Conservation (phyloP, 306 rosid genomes). For the Vigna trinervia region DNA sequence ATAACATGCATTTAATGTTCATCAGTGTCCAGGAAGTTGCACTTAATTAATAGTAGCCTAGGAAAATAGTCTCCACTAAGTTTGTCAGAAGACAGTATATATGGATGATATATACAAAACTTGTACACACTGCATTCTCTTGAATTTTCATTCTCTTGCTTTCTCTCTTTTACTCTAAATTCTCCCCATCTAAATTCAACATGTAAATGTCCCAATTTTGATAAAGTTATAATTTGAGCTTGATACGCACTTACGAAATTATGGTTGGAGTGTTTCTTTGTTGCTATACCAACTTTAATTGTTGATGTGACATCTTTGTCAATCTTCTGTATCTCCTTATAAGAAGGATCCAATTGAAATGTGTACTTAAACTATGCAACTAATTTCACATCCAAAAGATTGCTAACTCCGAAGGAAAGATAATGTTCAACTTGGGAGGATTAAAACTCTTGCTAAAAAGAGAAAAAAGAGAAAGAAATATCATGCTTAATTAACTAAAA, state of each 20-base stretch:
- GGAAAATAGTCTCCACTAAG: conserved; percentile 15
- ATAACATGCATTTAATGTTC: not conserved
- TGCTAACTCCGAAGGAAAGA: not conserved
- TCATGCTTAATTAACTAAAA: not conserved
- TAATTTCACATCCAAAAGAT: not conserved
- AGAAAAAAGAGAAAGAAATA: not conserved
- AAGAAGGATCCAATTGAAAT: not conserved
- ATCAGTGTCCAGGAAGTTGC: not conserved
- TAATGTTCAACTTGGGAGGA: not conserved
- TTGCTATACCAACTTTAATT: not conserved
- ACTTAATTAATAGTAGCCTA: not conserved
- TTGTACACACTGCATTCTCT: not conserved
- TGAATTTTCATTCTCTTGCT: not conserved
- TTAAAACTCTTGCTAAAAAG: not conserved
- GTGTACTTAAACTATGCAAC: not conserved
- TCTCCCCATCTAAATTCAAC: not conserved
- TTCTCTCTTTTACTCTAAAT: not conserved
- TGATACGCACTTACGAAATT: not conserved
- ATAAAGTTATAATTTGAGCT: conserved; percentile 7
- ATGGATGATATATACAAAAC: not conserved
- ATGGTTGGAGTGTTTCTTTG: not conserved
- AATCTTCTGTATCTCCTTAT: not conserved
- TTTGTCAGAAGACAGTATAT: not conserved
- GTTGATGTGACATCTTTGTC: not conserved
- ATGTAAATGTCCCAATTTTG: not conserved